Evolutionary conservation across 202 grass and related monocot genomes (phyloP), one percentile per base, ranked within the genome.

Genomic region (Panicum hallii): DNA sequence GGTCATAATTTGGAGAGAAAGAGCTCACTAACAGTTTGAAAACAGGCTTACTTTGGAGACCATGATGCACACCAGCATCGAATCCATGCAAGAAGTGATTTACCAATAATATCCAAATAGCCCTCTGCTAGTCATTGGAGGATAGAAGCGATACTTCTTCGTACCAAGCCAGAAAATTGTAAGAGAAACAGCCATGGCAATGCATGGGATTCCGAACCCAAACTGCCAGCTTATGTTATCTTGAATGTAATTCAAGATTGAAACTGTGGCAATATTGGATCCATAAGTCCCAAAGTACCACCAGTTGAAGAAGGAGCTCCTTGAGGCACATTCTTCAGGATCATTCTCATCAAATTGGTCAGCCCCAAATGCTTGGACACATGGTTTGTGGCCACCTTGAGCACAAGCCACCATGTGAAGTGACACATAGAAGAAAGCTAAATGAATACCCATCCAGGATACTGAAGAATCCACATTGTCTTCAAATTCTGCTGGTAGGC

Each of bases 271-370:
- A 22, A 69, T 20, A 22, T 50, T 76, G 67, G 85, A 63, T 13
- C 77, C 74, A 15, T 69, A 90, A 28, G 87, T 61, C 2, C 85
- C 90, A 34, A 98, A 95, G 77, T 87, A 95, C 95, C 95, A 98
- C 95, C 95, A 98, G 82, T 98, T 98, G 83, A 98, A 98, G 81
- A 95, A 98, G 52, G 92, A 90, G 81, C 90, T 93, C 83, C 80
- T 91, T 2, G 78, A 86, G 46, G 71, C 34, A 64, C 52, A 77
- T 79, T 98, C 95, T 73, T 88, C 79, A 30, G 90, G 87, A 62
- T 95, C 87, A 26, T 85, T 83, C 57, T 95, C 75, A 55, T 90
- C 89, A 83, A 98, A 95, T 84, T 95, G 95, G 52, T 95, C 95
- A 10, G 92, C 92, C 2, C 90, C 95, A 68, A 98, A 95, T 70